A percentile compares a stretch with the other conserved stretches of the same genome.
Conservation (phyloP, 768 basidiomycete species). For the Lactarius evosmus region DNA sequence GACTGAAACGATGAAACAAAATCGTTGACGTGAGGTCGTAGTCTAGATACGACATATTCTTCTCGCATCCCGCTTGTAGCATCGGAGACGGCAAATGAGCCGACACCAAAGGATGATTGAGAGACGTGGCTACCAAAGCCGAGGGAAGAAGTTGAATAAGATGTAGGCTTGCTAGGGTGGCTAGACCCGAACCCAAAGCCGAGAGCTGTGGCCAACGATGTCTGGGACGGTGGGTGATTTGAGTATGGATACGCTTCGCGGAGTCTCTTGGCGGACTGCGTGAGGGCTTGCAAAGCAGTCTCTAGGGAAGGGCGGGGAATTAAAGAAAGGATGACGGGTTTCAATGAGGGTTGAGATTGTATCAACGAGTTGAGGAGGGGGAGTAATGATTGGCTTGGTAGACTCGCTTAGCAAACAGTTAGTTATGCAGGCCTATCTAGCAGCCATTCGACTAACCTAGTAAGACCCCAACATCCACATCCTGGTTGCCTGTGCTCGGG, state of each 20-base stretch:
- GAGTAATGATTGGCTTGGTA: slow-evolving; percentile 73
- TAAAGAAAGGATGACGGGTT: slow-evolving; percentile 65
- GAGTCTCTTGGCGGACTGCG: slow-evolving; percentile 65
- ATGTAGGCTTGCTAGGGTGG: slow-evolving; percentile 22
- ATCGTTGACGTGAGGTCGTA: slow-evolving; percentile 71
- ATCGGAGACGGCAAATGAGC: slow-evolving; percentile 16
- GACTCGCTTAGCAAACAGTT: slow-evolving; percentile 51
- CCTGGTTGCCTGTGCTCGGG: slow-evolving; percentile 47
- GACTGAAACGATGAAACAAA: slow-evolving; percentile 76
- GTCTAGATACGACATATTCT: slow-evolving; percentile 69
- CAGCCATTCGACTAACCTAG: slow-evolving; percentile 52
- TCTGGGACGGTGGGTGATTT: slow-evolving; percentile 40
- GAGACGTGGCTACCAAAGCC: slow-evolving; percentile 32
- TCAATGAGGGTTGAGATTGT: slow-evolving; percentile 64
- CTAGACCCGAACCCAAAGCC: slow-evolving; percentile 35
- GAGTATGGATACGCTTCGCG: slow-evolving; percentile 85
- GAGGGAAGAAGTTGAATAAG: slow-evolving; percentile 24
- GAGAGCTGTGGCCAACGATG: slow-evolving; percentile 35
- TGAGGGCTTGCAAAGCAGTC: slow-evolving; percentile 64
- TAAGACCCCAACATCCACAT: slow-evolving; percentile 76
- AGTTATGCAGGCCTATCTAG: slow-evolving; percentile 18
- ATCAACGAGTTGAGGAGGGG: slow-evolving; percentile 70
- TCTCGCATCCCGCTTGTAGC: slow-evolving; percentile 62
- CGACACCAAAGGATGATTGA: slow-evolving; percentile 24
- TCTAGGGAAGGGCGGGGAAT: slow-evolving; percentile 85